Conservation (phyloP, 2,329 filamentous ascomycete genomes). For the Fusarium sp. region DNA sequence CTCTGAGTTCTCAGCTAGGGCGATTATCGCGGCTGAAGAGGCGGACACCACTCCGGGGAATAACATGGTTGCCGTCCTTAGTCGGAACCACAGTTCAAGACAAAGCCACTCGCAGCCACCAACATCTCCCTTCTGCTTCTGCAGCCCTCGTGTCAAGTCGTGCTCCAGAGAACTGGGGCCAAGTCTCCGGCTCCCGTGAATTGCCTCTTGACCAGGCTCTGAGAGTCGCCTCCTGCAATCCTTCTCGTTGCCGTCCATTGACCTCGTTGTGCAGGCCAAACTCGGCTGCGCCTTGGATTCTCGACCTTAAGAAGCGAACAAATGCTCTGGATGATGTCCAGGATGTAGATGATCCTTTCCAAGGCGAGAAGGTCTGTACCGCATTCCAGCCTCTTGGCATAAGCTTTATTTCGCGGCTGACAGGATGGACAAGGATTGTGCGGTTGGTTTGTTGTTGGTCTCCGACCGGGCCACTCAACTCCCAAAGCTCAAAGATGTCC, state of each 20-base stretch:
- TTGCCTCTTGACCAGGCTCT: neutral
- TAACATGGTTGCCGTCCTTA: neutral
- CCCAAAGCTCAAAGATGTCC: neutral
- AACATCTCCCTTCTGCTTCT: neutral
- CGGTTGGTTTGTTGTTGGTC: neutral
- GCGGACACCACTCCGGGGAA: neutral
- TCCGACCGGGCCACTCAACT: neutral
- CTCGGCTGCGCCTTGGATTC: neutral
- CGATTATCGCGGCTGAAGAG: neutral
- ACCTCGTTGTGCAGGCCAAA: neutral
- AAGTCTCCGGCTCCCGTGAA: neutral
- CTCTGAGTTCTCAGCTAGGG: conserved; percentile 5
- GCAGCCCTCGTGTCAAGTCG: neutral
- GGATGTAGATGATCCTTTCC: neutral
- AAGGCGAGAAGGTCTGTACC: neutral
- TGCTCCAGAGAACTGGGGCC: neutral
- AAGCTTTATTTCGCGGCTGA: conserved; percentile 15
- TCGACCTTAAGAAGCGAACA: neutral
- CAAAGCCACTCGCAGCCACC: neutral
- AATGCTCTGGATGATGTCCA: neutral
- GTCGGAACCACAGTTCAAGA: neutral
- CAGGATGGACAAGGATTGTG: neutral
- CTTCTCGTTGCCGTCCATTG: neutral
- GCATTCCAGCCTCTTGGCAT: conserved; percentile 9
- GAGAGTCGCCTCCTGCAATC: neutral